Base-by-base conservation (phyloP, 257 asterid genomes). In the Plantago ovata region DNA sequence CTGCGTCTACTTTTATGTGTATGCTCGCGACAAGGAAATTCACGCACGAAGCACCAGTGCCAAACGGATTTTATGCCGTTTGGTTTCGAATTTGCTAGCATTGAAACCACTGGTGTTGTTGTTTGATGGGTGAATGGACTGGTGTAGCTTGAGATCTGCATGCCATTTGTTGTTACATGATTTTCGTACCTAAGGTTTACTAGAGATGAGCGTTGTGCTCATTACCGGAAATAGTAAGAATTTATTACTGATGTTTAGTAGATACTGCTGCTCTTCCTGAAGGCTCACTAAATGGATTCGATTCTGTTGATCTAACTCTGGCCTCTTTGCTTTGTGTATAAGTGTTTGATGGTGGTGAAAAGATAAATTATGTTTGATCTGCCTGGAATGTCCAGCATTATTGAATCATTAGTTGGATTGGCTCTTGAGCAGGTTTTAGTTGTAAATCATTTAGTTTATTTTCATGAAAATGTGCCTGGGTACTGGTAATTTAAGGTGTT, bases 61-160 rank as follows among this genome's bases (percentile, higher is more conserved):
- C 7, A 8, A 28, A 28, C 36, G 36, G 36, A 28, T 28, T n/a
- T 28, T 28, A 28, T 28, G 36, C 46, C 40, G 40, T 58, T n/a
- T 56, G 45, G 38, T 53, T 57, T 24, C 33, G 32, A 66, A 48
- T 21, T 61, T 62, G 58, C 44, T 38, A 20, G 41, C 28, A 59
- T 44, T 50, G n/a, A n/a, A n/a, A 68, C 47, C 53, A 36, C 18
- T 39, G 59, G 52, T 60, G 58, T 50, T 18, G 58, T 23, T 19
- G 54, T 13, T 67, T 50, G 79, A 63, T 69, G 66, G 53, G 62
- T 48, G 45, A 44, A 62, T 59, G 64, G 62, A 61, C 51, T 61
- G 54, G 66, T 62, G 42, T 69, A 41, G 67, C 59, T 46, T 64
- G 76, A 71, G 85, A 74, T 76, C 75, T 60, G 77, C 72, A 69